These are phyloP conservation scores for Yamadazyma buinensis DNA, from an alignment of 1,139 yeast species.

Conservation along the genomic window DNA sequence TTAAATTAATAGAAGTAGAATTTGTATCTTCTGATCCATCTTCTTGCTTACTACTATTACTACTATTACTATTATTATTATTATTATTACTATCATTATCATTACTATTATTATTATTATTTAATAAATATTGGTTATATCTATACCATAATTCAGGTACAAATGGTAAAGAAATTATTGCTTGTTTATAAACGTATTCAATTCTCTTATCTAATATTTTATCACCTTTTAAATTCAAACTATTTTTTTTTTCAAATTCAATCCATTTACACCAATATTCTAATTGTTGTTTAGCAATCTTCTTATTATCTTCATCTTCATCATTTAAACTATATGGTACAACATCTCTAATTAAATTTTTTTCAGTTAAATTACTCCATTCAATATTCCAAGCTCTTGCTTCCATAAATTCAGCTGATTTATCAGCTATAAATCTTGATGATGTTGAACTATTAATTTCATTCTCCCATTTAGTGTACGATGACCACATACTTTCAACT, in stretches of 20 bases:
- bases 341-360: slow-evolving; percentile 35
- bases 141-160: slow-evolving; percentile 87
- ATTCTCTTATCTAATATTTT: slow-evolving; percentile 54
- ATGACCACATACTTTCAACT: slow-evolving; percentile 77
- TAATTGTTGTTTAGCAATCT: slow-evolving; percentile 38
- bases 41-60: neutral
- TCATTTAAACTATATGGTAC: slow-evolving; percentile 23
- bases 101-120: slow-evolving; percentile 31
- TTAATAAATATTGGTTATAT: slow-evolving; percentile 34
- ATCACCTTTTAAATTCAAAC: slow-evolving; percentile 53
- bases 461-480: slow-evolving; percentile 80
- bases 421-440: slow-evolving; percentile 79
- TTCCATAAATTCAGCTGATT: slow-evolving; percentile 83
- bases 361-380: slow-evolving; percentile 55
- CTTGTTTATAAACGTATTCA: slow-evolving; percentile 71
- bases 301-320: slow-evolving; percentile 12
- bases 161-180: slow-evolving; percentile 64
- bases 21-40: neutral
- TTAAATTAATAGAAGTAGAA: slow-evolving; percentile 10
- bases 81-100: neutral
- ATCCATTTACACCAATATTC: slow-evolving; percentile 73
- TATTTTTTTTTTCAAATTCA: slow-evolving; percentile 72
- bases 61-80: neutral
- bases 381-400: slow-evolving; percentile 80
- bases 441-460: slow-evolving; percentile 73